Evolutionary conservation across 2,329 filamentous ascomycete species (phyloP).

Genomic region (Thelonectria olida): DNA sequence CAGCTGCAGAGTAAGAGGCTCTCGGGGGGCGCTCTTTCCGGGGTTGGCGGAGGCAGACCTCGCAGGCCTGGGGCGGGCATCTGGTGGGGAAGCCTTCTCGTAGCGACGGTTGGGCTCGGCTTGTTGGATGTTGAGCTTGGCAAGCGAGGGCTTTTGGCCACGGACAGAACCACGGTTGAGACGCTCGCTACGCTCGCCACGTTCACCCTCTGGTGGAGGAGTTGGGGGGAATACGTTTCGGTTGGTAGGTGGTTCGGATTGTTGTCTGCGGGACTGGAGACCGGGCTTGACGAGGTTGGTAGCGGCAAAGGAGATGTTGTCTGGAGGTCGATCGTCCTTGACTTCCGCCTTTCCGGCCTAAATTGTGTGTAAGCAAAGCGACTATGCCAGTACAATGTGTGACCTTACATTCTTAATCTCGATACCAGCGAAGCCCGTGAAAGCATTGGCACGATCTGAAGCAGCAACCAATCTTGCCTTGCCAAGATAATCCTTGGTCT

Average conservation of each 20-base stretch:
- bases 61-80: conserved; percentile 46
- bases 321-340: conserved; percentile 82
- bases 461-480: conserved; percentile 94
- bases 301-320: conserved; percentile 90
- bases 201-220: conserved; percentile 92
- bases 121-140: conserved; percentile 70
- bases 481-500: conserved; percentile 96
- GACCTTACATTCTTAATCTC: conserved; percentile 76
- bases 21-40: conserved; percentile 55
- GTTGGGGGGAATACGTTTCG: conserved; percentile 95
- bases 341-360: conserved; percentile 62
- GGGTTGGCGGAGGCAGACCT: conserved; percentile 59
- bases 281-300: conserved; percentile 92
- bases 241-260: conserved; percentile 82
- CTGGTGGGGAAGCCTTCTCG: conserved; percentile 62
- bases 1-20: conserved; percentile 41
- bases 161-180: conserved; percentile 48
- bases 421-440: conserved; percentile 81
- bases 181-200: conserved; percentile 56
- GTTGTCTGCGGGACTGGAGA: conserved; percentile 81
- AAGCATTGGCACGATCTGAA: conserved; percentile 81
- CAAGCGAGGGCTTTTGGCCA: conserved; percentile 68
- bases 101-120: conserved; percentile 60
- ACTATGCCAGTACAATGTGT: conserved; percentile 3
- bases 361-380: conserved; percentile 21